Conservation (phyloP, 2,329 filamentous ascomycete species). For the Aaosphaeria arxii region DNA sequence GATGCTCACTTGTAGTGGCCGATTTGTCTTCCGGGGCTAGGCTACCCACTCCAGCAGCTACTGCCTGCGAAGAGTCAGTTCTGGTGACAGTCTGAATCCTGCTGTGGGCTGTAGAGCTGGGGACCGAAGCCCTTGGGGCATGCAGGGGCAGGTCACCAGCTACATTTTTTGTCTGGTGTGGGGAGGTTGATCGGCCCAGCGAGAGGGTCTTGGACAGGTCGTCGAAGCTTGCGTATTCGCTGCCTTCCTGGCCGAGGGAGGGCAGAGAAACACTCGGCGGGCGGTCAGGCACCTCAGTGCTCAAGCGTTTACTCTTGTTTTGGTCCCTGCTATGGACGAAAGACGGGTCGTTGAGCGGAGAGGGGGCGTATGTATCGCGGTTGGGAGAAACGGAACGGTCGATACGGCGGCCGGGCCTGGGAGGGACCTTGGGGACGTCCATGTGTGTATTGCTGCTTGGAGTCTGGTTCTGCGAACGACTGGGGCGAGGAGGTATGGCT, state of each 20-base stretch:
- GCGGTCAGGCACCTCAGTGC: conserved; percentile 50
- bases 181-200: conserved; percentile 41
- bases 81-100: conserved; percentile 81
- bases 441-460: conserved; percentile 40
- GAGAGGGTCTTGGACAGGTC: conserved; percentile 33
- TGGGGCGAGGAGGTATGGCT: conserved; percentile 61
- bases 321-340: conserved; percentile 45
- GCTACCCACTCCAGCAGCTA: conserved; percentile 78
- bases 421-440: conserved; percentile 70
- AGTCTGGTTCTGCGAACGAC: conserved; percentile 50
- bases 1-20: conserved; percentile 13
- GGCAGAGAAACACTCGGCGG: conserved; percentile 79
- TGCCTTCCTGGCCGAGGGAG: conserved; percentile 83
- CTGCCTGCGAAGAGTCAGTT: conserved; percentile 85
- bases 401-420: conserved; percentile 66
- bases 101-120: conserved; percentile 76
- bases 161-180: conserved; percentile 74
- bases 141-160: conserved; percentile 80
- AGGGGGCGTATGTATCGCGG: conserved; percentile 66
- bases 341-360: conserved; percentile 73
- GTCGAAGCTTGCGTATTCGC: conserved; percentile 73
- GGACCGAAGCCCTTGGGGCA: conserved; percentile 83
- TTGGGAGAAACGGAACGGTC: conserved; percentile 76
- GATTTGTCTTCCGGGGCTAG: conserved; percentile 33
- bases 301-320: conserved; percentile 31